phyloP scores from a whole-genome alignment of 148 eudicot species.

The Cornus florida region DNA sequence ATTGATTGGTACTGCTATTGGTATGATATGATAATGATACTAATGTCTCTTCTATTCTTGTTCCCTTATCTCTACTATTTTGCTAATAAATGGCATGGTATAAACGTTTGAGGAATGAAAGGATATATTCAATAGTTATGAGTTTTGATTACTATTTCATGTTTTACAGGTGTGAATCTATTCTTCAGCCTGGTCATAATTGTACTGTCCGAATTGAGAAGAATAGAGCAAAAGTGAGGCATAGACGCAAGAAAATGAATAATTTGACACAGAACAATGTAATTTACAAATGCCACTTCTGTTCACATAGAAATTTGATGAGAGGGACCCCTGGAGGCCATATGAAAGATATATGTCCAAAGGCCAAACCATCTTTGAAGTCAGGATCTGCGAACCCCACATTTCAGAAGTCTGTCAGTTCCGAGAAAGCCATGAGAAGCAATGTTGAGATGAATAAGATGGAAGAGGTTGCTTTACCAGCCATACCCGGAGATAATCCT shows the following conservation, averaged over 20 bases:
- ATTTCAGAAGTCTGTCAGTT: slow-evolving; percentile 1
- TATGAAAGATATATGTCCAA: slow-evolving; percentile 56
- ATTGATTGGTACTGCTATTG: no score
- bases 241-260: slow-evolving; percentile 34
- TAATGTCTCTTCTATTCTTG: background rate
- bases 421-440: slow-evolving; percentile 18
- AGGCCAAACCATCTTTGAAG: slow-evolving; percentile 23
- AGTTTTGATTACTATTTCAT: background rate
- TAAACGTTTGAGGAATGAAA: background rate
- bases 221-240: slow-evolving; percentile 38
- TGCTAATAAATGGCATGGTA: no score
- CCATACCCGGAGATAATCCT: slow-evolving; percentile 13
- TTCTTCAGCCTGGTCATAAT: slow-evolving; percentile 80
- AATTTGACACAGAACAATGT: slow-evolving; percentile 49
- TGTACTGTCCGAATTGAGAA: slow-evolving; percentile 78
- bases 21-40: no score
- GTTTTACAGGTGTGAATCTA: slow-evolving; percentile 69
- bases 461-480: slow-evolving; percentile 26
- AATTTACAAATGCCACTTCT: slow-evolving; percentile 73
- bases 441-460: slow-evolving; percentile 1
- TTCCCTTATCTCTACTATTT: background rate
- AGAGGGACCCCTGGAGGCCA: slow-evolving; percentile 82
- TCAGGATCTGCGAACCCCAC: slow-evolving; percentile 14
- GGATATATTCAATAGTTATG: background rate
- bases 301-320: slow-evolving; percentile 61